Conservation (phyloP, 306 rosid species). For the Herpetospermum pedunculosum region DNA sequence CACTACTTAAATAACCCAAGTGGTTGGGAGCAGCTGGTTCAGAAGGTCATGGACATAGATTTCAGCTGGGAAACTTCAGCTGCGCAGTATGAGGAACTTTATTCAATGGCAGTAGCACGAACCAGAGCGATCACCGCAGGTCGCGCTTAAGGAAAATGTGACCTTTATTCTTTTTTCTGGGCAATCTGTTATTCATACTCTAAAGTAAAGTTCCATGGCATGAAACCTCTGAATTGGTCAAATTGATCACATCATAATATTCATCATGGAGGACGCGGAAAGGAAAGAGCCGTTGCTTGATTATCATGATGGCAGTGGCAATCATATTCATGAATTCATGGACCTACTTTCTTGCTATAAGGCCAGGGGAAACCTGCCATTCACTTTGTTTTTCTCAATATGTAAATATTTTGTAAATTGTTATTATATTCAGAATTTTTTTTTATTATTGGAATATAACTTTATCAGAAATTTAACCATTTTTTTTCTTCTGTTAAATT, state of each 20-base stretch:
- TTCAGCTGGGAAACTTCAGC: conserved; percentile 94
- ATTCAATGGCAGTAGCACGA: conserved; percentile 47
- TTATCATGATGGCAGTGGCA: not conserved
- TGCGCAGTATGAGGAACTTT: conserved; percentile 77
- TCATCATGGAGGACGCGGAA: too few relatives aligned
- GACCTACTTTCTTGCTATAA: not conserved
- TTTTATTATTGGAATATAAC: not conserved
- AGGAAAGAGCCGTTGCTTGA: not conserved
- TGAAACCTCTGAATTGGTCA: conserved; percentile 2
- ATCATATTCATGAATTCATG: not conserved
- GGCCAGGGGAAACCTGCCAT: not conserved
- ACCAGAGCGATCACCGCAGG: conserved; percentile 32
- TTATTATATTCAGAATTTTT: not conserved
- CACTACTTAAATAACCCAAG: conserved; percentile 39
- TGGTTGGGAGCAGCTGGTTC: conserved; percentile 69
- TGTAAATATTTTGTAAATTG: not conserved
- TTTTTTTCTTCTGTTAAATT: not conserved
- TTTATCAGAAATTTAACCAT: not conserved
- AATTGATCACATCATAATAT: not conserved
- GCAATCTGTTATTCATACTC: not conserved
- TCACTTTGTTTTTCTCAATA: not conserved
- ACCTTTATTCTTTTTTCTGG: not conserved
- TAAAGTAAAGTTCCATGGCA: not conserved
- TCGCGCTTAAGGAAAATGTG: conserved; percentile 16
- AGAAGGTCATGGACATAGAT: conserved; percentile 70